Percentiles rank a stretch among this genome's conserved stretches.
Evolutionary conservation across 345 rosid species (phyloP).

Genomic region (Eucalyptus sideroxylon): DNA sequence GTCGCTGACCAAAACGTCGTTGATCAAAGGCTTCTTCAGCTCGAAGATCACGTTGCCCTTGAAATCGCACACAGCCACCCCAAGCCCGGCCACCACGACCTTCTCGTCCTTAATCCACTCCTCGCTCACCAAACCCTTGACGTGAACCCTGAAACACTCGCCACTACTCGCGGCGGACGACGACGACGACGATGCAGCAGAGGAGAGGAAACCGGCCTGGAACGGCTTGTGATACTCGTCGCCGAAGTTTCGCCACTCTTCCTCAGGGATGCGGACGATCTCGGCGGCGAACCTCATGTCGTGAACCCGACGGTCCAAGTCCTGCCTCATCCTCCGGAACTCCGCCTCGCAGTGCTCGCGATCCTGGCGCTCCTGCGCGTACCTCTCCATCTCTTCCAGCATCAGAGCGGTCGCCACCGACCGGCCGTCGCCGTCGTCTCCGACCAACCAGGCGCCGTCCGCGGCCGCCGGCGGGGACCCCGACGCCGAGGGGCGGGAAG

Average conservation of each 20-base stretch:
- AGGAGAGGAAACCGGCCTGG: neutral
- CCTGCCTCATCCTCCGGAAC: neutral
- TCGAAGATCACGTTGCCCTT: constrained; percentile 11
- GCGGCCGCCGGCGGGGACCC: neutral
- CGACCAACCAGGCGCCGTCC: neutral
- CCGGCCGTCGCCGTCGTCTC: neutral
- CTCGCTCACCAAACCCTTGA: constrained; percentile 17
- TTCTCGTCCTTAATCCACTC: constrained; percentile 6
- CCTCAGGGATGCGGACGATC: constrained; percentile 5
- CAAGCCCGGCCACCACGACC: constrained; percentile 7
- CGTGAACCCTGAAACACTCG: constrained; percentile 3
- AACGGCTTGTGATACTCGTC: constrained; percentile 18
- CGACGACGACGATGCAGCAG: neutral
- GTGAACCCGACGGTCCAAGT: constrained; percentile 20
- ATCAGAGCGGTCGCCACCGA: constrained; percentile 6
- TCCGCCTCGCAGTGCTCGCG: constrained; percentile 14
- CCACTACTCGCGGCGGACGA: neutral
- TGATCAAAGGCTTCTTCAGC: constrained; percentile 13
- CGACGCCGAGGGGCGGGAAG: neutral
- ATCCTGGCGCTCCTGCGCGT: constrained; percentile 32
- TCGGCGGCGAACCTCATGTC: constrained; percentile 15
- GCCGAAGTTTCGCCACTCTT: constrained; percentile 9
- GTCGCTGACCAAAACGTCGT: constrained; percentile 6
- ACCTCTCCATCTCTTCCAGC: constrained; percentile 29
- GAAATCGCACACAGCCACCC: constrained; percentile 18